Evolutionary conservation across 2,329 filamentous ascomycete species (phyloP), one percentile per base, ranked within the genome.

Genomic region (Fusarium sp.): DNA sequence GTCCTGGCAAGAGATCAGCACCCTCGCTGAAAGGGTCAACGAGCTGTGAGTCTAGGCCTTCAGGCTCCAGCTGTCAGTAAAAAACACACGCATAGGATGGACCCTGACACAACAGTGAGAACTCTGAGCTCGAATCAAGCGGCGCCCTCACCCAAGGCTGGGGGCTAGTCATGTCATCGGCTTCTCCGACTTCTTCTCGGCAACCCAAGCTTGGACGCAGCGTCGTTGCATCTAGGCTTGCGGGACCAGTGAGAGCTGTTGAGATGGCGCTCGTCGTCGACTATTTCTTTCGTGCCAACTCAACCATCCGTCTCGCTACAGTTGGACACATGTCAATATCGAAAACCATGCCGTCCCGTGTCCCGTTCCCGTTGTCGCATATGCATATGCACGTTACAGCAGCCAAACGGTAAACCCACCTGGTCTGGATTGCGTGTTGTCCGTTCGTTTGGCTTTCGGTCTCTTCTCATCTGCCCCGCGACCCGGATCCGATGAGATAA

Each of bases 111-210:
- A 16, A 15, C 39, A 30, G 27, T 41, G 16, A 59, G 37, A 47
- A 46, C 37, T 48, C 40, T 60, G 34, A 16, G 31, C 34, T 36
- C 55, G 31, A 51, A 58, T 47, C 47, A 46, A 47, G 46, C 15
- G 27, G 28, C 30, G 43, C 36, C 44, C n/a, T 40, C 39, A 37
- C 31, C 44, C 15, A 9, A 31, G 43, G 13, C 52, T 50, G 40
- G 39, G 12, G 30, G 53, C 50, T 65, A 56, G 60, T 66, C 68
- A 53, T 39, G 34, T 43, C 53, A 44, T 68, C 57, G 60, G 67
- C 41, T 65, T 60, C 51, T 59, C 70, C 70, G 64, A 70, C 62
- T 62, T 67, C 56, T 56, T 70, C 39, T 66, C 58, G 62, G 60
- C 51, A 62, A 55, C 36, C 63, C 63, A 55, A 71, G 50, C 34